Conservation (phyloP, 352 stramenopile species). For the Globisporangium spiculum region DNA sequence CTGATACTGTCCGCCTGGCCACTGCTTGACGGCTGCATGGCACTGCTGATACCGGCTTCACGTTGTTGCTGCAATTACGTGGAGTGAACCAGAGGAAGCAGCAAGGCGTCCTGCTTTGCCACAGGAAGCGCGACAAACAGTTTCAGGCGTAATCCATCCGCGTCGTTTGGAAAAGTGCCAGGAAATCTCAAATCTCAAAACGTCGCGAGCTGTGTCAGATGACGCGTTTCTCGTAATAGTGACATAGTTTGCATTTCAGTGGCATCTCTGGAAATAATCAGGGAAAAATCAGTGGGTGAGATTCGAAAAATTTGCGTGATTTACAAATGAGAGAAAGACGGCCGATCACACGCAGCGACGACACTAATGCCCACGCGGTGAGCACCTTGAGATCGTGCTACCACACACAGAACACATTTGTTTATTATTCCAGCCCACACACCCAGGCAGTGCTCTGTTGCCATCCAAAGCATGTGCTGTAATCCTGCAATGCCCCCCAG, state of each 20-base stretch:
- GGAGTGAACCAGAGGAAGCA: background rate
- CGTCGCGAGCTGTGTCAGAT: background rate
- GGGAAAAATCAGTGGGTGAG: background rate
- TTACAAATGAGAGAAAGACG: background rate
- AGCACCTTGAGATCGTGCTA: background rate
- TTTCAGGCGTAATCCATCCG: background rate
- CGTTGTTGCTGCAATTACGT: background rate
- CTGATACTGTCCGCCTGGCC: background rate
- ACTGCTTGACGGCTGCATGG: background rate
- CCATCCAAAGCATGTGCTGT: background rate
- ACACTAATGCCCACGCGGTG: background rate
- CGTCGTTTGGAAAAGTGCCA: background rate
- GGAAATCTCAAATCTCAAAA: no score
- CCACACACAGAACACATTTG: background rate
- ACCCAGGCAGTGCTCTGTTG: background rate
- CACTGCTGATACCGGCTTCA: background rate
- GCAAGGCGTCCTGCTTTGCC: no score
- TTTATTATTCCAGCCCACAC: background rate
- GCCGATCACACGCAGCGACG: no score
- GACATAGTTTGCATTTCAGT: background rate
- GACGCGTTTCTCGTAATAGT: background rate
- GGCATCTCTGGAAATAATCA: background rate
- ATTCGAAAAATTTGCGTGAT: background rate
- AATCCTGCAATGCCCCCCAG: background rate
- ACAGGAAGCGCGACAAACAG: background rate